Conservation (phyloP, 106 monocot genomes). For the Agapanthus africanus region DNA sequence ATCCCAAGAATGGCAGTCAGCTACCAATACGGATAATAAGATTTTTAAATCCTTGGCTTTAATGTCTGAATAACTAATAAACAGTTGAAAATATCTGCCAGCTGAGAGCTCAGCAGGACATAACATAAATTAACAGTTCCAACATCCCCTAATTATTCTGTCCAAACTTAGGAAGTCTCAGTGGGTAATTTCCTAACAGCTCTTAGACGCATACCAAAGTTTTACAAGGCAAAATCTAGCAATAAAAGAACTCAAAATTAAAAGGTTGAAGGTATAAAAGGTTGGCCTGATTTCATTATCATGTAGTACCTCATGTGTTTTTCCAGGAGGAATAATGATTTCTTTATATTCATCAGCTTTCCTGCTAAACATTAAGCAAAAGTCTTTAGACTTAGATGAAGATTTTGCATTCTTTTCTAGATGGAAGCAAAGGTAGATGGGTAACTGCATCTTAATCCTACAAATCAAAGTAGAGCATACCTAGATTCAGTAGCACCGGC, state of each 20-base stretch:
- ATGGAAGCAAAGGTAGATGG: slow-evolving; percentile 1
- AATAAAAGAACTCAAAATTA: not conserved
- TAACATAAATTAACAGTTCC: not conserved
- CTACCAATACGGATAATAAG: too few relatives aligned
- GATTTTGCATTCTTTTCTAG: not conserved
- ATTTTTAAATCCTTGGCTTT: too few relatives aligned
- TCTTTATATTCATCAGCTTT: slow-evolving; percentile 85
- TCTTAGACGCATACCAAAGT: not conserved
- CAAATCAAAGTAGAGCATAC: slow-evolving; percentile 22
- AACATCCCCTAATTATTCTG: not conserved
- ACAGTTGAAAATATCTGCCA: not conserved
- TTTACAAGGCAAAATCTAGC: slow-evolving; percentile 2
- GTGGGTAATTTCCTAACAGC: not conserved
- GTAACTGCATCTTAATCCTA: not conserved
- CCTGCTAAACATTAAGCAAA: slow-evolving; percentile 27
- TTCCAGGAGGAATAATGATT: slow-evolving; percentile 72
- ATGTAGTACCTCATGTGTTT: slow-evolving; percentile 66
- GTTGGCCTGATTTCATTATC: not conserved
- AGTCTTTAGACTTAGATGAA: not conserved
- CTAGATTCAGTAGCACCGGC: slow-evolving; percentile 80
- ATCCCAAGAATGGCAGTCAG: too few relatives aligned
- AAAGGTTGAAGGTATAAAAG: not conserved
- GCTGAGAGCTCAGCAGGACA: not conserved
- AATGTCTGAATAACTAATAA: too few relatives aligned
- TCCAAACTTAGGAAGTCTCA: not conserved